phyloP scores from a whole-genome alignment of 192 early-diverging fungal genomes.

The Backusella luteola region DNA sequence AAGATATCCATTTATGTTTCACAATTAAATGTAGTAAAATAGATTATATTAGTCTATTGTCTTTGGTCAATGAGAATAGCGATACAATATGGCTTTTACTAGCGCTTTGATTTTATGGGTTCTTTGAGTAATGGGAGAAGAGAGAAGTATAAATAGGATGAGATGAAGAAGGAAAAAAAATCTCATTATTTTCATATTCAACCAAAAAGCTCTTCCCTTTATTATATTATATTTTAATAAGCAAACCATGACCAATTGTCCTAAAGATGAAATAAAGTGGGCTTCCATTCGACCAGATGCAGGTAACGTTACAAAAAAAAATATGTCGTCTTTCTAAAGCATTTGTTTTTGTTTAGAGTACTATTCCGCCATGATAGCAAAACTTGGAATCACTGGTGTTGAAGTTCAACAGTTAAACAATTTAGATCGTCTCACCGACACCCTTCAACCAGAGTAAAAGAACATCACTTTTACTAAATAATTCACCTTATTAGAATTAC shows the following conservation, averaged over 20 bases:
- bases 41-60: background rate
- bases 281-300: background rate
- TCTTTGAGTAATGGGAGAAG: background rate
- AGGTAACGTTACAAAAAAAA: background rate
- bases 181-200: background rate
- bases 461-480: background rate
- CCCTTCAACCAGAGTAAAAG: background rate
- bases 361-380: background rate
- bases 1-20: background rate
- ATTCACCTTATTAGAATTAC: background rate
- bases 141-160: background rate
- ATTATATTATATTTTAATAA: background rate
- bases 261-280: background rate
- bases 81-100: background rate
- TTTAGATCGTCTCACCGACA: background rate
- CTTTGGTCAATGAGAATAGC: background rate
- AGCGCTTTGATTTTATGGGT: background rate
- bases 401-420: background rate
- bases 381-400: background rate
- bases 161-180: background rate
- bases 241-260: background rate
- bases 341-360: background rate
- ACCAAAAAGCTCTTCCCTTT: background rate
- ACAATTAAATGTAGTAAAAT: background rate
- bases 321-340: background rate